Conservation (phyloP, 2,329 filamentous ascomycete genomes). For the Plenodomus tracheiphilus region DNA sequence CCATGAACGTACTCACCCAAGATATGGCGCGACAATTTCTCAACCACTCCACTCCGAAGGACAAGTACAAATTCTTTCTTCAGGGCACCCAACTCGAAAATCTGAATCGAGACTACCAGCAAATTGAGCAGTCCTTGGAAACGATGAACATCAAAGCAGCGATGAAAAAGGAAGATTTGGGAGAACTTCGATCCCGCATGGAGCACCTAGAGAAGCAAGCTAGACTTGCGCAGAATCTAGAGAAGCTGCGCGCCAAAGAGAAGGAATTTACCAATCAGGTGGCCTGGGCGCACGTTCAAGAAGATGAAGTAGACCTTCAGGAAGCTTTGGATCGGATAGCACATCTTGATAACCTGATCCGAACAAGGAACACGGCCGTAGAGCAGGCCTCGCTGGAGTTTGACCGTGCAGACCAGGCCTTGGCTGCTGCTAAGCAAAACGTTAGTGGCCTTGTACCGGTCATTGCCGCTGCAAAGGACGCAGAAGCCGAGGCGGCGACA, state of each 20-base stretch:
- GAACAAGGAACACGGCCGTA: slow-evolving; percentile 50
- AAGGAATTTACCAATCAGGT: slow-evolving; percentile 66
- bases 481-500: slow-evolving; percentile 54
- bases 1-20: slow-evolving; percentile 92
- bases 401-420: slow-evolving; percentile 48
- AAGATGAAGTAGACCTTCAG: slow-evolving; percentile 63
- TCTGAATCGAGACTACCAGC: slow-evolving; percentile 85
- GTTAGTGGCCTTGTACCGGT: slow-evolving; percentile 41
- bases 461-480: slow-evolving; percentile 51
- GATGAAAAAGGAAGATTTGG: slow-evolving; percentile 65
- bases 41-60: slow-evolving; percentile 75
- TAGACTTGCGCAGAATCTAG: slow-evolving; percentile 67
- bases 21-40: slow-evolving; percentile 94
- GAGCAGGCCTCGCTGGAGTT: slow-evolving; percentile 49
- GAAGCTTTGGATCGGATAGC: slow-evolving; percentile 32
- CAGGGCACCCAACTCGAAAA: slow-evolving; percentile 93
- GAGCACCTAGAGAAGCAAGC: slow-evolving; percentile 67
- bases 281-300: slow-evolving; percentile 85
- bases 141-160: slow-evolving; percentile 67
- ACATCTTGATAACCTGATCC: slow-evolving; percentile 52
- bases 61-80: slow-evolving; percentile 97
- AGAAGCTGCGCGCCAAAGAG: slow-evolving; percentile 65
- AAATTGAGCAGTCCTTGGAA: slow-evolving; percentile 79
- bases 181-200: slow-evolving; percentile 59
- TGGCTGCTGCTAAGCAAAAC: slow-evolving; percentile 42